Percentiles rank a stretch among this genome's conserved stretches.
Conservation (phyloP, 139 green algal genomes). For the Pedinophyceae sp. region DNA sequence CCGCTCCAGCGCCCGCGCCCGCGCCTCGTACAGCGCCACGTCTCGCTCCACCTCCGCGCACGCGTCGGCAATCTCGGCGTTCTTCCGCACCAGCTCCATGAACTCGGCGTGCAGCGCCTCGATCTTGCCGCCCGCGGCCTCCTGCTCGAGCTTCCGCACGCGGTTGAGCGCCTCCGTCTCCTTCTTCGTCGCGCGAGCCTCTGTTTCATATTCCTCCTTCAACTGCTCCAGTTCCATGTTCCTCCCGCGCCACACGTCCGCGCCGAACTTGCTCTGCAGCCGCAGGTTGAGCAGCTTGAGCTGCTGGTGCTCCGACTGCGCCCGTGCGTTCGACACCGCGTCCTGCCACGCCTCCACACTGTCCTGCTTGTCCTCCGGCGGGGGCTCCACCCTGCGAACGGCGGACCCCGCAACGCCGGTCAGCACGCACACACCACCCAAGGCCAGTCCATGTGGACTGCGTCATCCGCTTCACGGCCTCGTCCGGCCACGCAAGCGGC, state of each 20-base stretch:
- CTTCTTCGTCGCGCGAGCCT: conserved; percentile 14
- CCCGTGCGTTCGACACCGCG: neutral
- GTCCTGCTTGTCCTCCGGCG: neutral
- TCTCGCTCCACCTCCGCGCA: conserved; percentile 26
- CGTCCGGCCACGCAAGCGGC: too few relatives aligned
- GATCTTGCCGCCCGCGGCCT: conserved; percentile 18
- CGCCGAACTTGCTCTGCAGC: conserved; percentile 54
- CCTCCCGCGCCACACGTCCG: conserved; percentile 38
- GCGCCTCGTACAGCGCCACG: conserved; percentile 3
- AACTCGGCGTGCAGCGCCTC: conserved; percentile 25
- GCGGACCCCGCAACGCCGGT: too few relatives aligned
- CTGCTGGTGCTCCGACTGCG: neutral
- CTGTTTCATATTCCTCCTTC: conserved; percentile 8
- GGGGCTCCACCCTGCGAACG: neutral
- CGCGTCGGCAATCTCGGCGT: conserved; percentile 36
- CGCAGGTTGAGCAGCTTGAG: conserved; percentile 59
- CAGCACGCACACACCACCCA: too few relatives aligned
- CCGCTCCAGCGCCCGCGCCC: conserved; percentile 10
- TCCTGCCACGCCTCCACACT: neutral
- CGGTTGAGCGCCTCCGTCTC: conserved; percentile 42
- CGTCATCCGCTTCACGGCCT: too few relatives aligned
- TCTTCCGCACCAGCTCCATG: conserved; percentile 31
- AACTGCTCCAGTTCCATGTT: conserved; percentile 16
- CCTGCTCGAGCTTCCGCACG: conserved; percentile 64
- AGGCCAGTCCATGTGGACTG: too few relatives aligned